Evolutionary conservation across 2,329 filamentous ascomycete genomes (phyloP), one percentile per base, ranked within the genome.

Genomic region (Monilinia aucupariae): DNA sequence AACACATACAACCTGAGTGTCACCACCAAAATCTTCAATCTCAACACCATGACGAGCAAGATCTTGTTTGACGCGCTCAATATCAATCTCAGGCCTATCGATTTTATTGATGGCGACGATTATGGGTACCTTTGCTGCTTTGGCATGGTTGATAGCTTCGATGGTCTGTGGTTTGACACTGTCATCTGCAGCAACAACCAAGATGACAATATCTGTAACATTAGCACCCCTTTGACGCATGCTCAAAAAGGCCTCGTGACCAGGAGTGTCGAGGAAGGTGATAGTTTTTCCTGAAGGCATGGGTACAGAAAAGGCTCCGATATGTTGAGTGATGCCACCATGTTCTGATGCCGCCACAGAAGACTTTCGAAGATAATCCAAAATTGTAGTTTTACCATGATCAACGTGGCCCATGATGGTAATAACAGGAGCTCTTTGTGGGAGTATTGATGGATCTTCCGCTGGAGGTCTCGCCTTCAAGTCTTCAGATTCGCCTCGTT

Each of bases 381-480:
- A 81, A 49, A 99, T 86, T 0, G 96, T 99, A 0, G 94, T 99
- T 79, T 99, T 99, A 61, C 94, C 94, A 75, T 99, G 94, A 74
- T 99, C 96, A 70, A 99, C 94, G 68, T 99, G 94, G 2, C 94
- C 94, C 96, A 99, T 99, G 72, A 99, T 99, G 0, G 96, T 97
- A 47, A 99, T 92, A 43, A 99, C 91, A 0, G 94, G 96, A 9
- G 94, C 93, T 20, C 96, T 85, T 41, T 79, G 76, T 2, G 92
- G 91, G 9, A 97, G 76, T 17, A 75, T 70, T 0, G 88, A 85
- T 55, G 79, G 82, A 74, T 93, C 90, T 70, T 86, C 86, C 10
- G 85, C 84, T 32, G 81, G 78, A 1, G 91, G 87, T 13, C 87
- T 84, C 30, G 89, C 82, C 65, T 82, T 83, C 47, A 99, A 77